A percentile compares a stretch with the other conserved stretches of the same genome.
These are phyloP conservation scores for Vaccinium corymbosum DNA, from an alignment of 148 eudicot genomes.

Conservation along the genomic window DNA sequence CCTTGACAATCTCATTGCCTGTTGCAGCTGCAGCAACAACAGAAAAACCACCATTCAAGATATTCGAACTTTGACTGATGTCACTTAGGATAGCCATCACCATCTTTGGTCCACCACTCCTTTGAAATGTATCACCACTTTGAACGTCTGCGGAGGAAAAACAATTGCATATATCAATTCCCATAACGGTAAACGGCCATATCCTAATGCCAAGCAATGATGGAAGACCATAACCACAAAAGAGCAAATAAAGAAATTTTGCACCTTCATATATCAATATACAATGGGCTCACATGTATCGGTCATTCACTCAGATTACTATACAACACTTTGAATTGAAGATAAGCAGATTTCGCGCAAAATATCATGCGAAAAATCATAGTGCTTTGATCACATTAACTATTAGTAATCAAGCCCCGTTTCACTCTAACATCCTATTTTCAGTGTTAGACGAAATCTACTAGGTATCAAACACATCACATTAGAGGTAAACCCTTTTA, in stretches of 20 bases:
- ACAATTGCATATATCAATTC: background rate
- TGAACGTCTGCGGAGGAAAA: constrained; percentile 54
- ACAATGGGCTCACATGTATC: background rate
- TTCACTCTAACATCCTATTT: background rate
- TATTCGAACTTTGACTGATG: constrained; percentile 31
- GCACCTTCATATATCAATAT: background rate
- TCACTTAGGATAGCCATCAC: constrained; percentile 46
- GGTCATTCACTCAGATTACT: background rate
- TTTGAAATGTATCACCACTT: constrained; percentile 62
- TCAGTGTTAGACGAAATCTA: background rate
- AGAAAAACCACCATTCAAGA: constrained; percentile 62
- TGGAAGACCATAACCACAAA: background rate
- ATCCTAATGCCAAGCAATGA: constrained; percentile 8
- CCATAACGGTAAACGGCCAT: background rate
- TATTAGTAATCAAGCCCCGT: background rate
- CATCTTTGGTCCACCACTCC: constrained; percentile 62
- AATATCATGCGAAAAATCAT: background rate
- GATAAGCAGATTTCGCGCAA: background rate
- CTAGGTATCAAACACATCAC: background rate
- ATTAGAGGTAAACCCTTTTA: background rate
- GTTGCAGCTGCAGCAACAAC: constrained; percentile 83
- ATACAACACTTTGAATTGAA: background rate
- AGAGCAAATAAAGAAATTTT: background rate
- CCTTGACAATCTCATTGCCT: constrained; percentile 86
- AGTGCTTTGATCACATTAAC: background rate